phyloP scores from a whole-genome alignment of 441 rosid species.

The Daphne laureola region DNA sequence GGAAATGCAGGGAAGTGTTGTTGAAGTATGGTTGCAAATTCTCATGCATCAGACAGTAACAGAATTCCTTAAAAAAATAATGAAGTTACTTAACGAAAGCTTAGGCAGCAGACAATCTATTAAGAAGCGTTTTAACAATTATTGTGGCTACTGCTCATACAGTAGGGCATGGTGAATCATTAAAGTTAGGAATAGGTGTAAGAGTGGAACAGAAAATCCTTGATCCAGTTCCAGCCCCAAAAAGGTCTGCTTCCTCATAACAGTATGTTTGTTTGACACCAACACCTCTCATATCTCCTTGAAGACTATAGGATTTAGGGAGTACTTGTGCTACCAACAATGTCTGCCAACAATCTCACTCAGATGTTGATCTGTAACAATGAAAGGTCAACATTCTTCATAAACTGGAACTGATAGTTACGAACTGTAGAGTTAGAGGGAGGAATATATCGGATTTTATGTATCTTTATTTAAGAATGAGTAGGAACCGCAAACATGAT shows the following conservation, averaged over 20 bases:
- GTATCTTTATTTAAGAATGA: no score
- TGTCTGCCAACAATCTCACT: constrained; percentile 68
- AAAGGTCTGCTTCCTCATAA: constrained; percentile 74
- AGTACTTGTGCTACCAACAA: constrained; percentile 67
- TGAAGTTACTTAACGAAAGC: constrained; percentile 39
- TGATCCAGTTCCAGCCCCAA: constrained; percentile 63
- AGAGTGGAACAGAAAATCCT: constrained; percentile 64
- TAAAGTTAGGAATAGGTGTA: constrained; percentile 52
- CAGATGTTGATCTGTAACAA: constrained; percentile 51
- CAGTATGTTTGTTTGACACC: constrained; percentile 58
- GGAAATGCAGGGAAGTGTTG: neutral
- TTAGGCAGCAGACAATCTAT: constrained; percentile 63
- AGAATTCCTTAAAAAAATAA: neutral
- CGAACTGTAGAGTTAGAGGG: no score
- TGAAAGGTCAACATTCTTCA: constrained; percentile 15
- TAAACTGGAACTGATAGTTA: neutral
- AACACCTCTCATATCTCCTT: constrained; percentile 69
- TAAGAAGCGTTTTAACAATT: constrained; percentile 51
- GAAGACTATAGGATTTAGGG: constrained; percentile 53
- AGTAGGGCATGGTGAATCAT: constrained; percentile 59
- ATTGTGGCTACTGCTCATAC: constrained; percentile 50
- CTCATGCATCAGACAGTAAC: neutral
- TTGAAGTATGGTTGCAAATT: neutral
- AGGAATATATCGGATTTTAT: no score
- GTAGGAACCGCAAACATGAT: no score